Percentiles rank a stretch among this genome's conserved stretches.
phyloP scores from a whole-genome alignment of 768 basidiomycete species.

The Xerocomellus chrysenteron region DNA sequence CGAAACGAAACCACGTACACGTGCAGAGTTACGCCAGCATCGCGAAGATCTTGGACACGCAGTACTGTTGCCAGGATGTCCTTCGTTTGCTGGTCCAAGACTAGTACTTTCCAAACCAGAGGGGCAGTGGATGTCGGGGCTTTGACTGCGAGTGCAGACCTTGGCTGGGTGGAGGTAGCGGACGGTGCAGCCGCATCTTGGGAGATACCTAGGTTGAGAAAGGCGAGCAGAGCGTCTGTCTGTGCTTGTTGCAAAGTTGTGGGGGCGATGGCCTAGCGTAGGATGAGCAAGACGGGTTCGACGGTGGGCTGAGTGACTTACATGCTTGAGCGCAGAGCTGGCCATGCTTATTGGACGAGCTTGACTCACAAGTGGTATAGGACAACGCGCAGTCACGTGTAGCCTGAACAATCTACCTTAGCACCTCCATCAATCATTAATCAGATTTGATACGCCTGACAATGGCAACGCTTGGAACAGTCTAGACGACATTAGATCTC shows the following conservation, averaged over 20 bases:
- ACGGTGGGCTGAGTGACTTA: constrained; percentile 19
- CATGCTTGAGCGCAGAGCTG: constrained; percentile 46
- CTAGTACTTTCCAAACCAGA: constrained; percentile 94
- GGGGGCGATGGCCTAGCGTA: constrained; percentile 39
- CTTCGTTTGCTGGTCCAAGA: constrained; percentile 93
- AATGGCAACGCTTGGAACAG: no score
- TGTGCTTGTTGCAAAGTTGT: constrained; percentile 85
- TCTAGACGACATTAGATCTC: no score
- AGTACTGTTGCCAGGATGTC: constrained; percentile 94
- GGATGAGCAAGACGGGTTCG: constrained; percentile 26
- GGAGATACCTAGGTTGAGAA: constrained; percentile 76
- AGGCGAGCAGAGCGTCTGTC: constrained; percentile 76
- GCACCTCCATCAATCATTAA: no score
- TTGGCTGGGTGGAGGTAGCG: constrained; percentile 12
- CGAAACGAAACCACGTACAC: constrained; percentile 60
- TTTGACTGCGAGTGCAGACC: constrained; percentile 45
- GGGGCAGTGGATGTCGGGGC: constrained; percentile 57
- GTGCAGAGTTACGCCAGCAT: constrained; percentile 96
- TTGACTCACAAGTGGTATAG: background rate
- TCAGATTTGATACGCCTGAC: no score
- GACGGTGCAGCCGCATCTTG: constrained; percentile 37
- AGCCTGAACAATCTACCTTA: background rate
- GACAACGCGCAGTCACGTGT: constrained; percentile 17
- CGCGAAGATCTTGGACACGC: constrained; percentile 93
- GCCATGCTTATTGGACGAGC: constrained; percentile 35